phyloP scores from a whole-genome alignment of 192 early-diverging fungal species.

The Coemansia sp. region DNA sequence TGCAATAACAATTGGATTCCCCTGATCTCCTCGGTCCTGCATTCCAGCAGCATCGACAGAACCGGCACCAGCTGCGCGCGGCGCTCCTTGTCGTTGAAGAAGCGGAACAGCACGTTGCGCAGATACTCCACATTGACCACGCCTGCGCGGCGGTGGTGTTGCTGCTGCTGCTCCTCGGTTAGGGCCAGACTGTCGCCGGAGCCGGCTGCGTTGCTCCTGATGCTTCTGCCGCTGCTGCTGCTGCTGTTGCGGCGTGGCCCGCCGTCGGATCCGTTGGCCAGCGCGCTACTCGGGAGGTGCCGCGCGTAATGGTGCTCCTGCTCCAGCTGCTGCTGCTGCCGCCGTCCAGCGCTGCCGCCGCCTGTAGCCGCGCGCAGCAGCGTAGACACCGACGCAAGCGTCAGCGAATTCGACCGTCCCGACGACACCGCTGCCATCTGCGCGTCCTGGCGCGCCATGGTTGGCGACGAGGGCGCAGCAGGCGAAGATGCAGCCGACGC shows the following conservation, averaged over 20 bases:
- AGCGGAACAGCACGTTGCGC: constrained; percentile 54
- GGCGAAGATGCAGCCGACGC: constrained; percentile 7
- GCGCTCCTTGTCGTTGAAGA: constrained; percentile 55
- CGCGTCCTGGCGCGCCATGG: not conserved
- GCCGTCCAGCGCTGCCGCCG: constrained; percentile 14
- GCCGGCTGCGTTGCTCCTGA: constrained; percentile 9
- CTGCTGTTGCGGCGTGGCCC: not conserved
- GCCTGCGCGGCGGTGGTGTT: constrained; percentile 3
- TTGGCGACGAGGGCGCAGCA: not conserved
- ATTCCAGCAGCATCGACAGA: constrained; percentile 62
- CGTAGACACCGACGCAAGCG: constrained; percentile 48
- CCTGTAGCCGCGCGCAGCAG: constrained; percentile 50
- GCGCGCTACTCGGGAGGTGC: not conserved
- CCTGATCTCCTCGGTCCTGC: constrained; percentile 64
- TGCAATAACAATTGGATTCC: constrained; percentile 46
- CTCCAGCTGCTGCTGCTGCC: not conserved
- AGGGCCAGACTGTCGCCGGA: constrained; percentile 2
- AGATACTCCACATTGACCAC: constrained; percentile 53
- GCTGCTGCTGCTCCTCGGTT: not conserved
- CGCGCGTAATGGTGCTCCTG: not conserved
- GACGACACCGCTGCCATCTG: not conserved
- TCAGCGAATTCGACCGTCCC: constrained; percentile 49
- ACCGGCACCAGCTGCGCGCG: constrained; percentile 66
- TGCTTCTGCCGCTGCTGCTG: not conserved
- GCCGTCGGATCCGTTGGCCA: not conserved